A percentile compares a stretch with the other conserved stretches of the same genome.
Conservation (phyloP, 2,329 filamentous ascomycete species). For the Alternaria ethzedia region DNA sequence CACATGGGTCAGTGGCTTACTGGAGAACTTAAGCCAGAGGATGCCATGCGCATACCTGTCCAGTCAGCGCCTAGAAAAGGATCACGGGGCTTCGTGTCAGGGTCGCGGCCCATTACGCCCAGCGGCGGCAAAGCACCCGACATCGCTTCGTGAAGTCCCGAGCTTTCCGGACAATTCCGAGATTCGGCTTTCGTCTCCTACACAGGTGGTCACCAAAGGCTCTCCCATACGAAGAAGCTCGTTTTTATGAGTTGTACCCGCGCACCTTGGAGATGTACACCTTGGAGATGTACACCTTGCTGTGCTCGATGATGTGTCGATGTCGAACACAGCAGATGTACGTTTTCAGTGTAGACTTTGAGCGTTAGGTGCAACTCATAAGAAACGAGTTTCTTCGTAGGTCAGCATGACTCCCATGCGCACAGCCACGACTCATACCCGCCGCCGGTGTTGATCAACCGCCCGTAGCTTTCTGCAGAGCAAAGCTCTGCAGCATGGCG, state of each 20-base stretch:
- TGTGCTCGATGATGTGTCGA: not conserved
- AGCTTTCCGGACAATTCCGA: not conserved
- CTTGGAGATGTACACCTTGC: no score
- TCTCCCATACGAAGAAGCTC: not conserved
- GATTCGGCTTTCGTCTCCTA: not conserved
- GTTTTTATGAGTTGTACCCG: not conserved
- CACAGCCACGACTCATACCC: not conserved
- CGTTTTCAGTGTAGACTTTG: no score
- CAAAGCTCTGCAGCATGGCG: not conserved
- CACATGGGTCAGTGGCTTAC: constrained; percentile 50
- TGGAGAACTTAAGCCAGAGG: constrained; percentile 39
- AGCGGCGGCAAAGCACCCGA: constrained; percentile 1
- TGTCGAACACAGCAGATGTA: no score
- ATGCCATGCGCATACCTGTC: constrained; percentile 19
- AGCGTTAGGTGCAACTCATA: not conserved
- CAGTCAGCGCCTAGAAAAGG: constrained; percentile 7
- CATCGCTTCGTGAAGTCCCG: not conserved
- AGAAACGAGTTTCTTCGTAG: not conserved
- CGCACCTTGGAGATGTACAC: no score
- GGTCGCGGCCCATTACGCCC: constrained; percentile 5
- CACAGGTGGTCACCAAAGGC: not conserved
- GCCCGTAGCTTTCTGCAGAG: not conserved
- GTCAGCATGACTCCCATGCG: not conserved
- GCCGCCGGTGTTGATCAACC: not conserved
- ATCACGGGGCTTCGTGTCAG: constrained; percentile 6